These are phyloP conservation scores for Nematocida ausubeli DNA, from an alignment of 371 early-diverging fungal species.

Conservation along the genomic window DNA sequence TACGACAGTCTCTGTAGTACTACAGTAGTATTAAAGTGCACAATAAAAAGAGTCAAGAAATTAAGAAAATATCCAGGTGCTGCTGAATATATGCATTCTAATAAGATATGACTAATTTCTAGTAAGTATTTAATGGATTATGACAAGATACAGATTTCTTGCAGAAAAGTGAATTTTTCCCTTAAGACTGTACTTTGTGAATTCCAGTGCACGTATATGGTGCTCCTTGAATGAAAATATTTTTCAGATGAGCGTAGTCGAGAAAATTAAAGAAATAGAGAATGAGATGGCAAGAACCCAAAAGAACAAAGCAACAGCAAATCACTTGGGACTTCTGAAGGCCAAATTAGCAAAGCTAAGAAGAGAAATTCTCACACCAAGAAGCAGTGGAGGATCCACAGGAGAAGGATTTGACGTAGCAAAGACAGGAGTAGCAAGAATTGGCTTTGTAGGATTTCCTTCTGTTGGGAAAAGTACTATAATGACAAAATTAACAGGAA, in stretches of 20 bases:
- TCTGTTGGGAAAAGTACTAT: constrained; percentile 94
- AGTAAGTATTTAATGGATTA: no score
- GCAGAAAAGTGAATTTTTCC: no score
- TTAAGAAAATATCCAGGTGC: no score
- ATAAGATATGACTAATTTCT: no score
- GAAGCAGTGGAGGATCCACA: constrained; percentile 14
- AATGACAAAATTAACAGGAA: constrained; percentile 83
- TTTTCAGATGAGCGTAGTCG: constrained; percentile 64
- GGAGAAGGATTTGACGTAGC: constrained; percentile 86
- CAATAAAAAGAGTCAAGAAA: no score
- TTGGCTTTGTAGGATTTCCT: constrained; percentile 91
- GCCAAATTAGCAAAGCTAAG: constrained; percentile 86
- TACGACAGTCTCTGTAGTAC: no score
- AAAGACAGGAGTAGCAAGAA: constrained; percentile 92
- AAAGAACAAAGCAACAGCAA: constrained; percentile 89
- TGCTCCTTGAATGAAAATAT: no score
- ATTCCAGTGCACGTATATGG: no score
- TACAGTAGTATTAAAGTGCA: no score
- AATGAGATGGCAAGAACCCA: constrained; percentile 81
- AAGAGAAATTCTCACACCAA: constrained; percentile 80
- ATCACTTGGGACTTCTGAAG: constrained; percentile 89
- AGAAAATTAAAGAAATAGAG: constrained; percentile 71
- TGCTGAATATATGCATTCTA: no score
- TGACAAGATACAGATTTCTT: no score
- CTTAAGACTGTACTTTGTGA: no score